Conservation (phyloP, 257 asterid species). For the Solanum chmielewskii region DNA sequence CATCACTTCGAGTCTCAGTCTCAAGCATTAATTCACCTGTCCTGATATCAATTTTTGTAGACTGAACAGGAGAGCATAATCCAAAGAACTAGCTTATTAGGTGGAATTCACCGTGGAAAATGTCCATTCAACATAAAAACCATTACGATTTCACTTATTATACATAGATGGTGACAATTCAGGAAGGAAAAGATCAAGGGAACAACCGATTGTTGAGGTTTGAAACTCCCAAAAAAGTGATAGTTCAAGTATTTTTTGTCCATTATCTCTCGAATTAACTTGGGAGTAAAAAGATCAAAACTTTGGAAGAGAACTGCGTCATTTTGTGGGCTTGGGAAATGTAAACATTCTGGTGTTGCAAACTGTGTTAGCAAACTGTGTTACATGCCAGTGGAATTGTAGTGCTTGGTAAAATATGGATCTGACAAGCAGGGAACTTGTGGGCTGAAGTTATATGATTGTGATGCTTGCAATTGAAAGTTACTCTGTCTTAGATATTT, state of each 20-base stretch:
- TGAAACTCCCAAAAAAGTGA: neutral
- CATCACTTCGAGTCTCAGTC: neutral
- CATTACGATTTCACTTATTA: neutral
- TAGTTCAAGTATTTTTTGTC: neutral
- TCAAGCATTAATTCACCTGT: neutral
- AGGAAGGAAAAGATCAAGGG: neutral
- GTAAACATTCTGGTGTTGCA: neutral
- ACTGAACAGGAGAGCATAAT: neutral
- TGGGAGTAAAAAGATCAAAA: neutral
- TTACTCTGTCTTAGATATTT: neutral
- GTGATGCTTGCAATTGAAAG: neutral
- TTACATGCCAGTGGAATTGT: neutral
- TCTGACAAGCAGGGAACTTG: neutral
- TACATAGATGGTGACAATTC: neutral
- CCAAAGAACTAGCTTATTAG: neutral
- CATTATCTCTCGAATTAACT: neutral
- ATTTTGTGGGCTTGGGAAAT: neutral
- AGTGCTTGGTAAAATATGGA: neutral
- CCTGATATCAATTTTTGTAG: neutral
- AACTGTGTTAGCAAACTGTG: neutral
- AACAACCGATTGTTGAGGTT: neutral
- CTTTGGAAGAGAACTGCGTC: neutral
- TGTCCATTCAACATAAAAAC: neutral
- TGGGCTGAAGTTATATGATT: neutral
- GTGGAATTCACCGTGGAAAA: neutral